Conservation (phyloP, 1,284 basidiomycete species). For the Leccinum pachyderme region DNA sequence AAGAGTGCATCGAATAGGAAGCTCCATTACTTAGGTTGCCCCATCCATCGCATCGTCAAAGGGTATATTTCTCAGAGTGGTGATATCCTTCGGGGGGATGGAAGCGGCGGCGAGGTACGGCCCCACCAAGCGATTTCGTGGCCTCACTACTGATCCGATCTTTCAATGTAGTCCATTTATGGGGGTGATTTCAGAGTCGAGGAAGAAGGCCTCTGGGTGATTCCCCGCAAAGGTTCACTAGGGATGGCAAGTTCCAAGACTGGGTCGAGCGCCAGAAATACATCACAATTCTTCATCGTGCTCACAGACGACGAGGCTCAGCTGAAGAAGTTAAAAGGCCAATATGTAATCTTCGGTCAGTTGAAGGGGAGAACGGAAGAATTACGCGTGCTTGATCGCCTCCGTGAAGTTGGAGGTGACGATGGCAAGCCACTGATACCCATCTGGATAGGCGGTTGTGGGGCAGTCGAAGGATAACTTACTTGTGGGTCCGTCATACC, state of each 20-base stretch:
- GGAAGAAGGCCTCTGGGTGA: constrained; percentile 42
- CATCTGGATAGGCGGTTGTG: constrained; percentile 48
- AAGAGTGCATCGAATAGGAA: constrained; percentile 49
- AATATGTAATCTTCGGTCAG: constrained; percentile 47
- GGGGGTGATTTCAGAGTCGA: constrained; percentile 51
- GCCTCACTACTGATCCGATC: constrained; percentile 12
- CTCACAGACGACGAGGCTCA: constrained; percentile 41
- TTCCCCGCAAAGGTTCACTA: constrained; percentile 41
- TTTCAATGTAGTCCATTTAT: constrained; percentile 41
- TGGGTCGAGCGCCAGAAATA: constrained; percentile 42
- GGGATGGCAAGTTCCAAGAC: constrained; percentile 47
- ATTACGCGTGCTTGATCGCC: constrained; percentile 37
- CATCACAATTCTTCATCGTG: constrained; percentile 51
- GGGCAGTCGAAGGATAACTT: constrained; percentile 6
- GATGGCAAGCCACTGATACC: constrained; percentile 39
- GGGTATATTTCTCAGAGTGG: constrained; percentile 51
- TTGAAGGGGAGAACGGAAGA: constrained; percentile 35
- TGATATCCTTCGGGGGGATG: constrained; percentile 50
- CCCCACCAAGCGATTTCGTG: neutral
- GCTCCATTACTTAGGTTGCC: constrained; percentile 42
- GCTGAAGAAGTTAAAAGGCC: constrained; percentile 44
- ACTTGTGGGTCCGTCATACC: constrained; percentile 8
- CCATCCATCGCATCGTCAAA: constrained; percentile 46
- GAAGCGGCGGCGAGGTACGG: constrained; percentile 48
- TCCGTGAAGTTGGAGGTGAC: constrained; percentile 34